Evolutionary conservation across 1,284 basidiomycete species (phyloP).

Genomic region (Ceratobasidium sp.): DNA sequence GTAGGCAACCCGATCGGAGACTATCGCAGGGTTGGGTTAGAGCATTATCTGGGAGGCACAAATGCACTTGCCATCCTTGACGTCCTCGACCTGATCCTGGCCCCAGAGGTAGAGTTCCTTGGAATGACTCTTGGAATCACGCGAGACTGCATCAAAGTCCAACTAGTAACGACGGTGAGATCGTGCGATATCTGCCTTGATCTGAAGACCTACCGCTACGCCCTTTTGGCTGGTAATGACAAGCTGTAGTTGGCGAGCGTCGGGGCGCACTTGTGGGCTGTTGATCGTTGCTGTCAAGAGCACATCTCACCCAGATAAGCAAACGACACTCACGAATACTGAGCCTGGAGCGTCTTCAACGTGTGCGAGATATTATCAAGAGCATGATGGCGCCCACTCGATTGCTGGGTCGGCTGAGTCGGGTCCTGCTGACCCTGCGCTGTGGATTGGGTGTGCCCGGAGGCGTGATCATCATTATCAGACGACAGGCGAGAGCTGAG

Average conservation of each 20-base stretch:
- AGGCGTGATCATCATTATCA: not conserved
- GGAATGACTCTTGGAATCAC: conserved; percentile 75
- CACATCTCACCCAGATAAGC: conserved; percentile 23
- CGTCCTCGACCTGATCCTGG: conserved; percentile 72
- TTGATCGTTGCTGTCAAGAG: conserved; percentile 5
- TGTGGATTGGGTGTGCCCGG: conserved; percentile 14
- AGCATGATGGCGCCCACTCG: conserved; percentile 47
- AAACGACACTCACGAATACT: conserved; percentile 70
- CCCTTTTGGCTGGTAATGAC: conserved; percentile 82
- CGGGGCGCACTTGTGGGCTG: conserved; percentile 47
- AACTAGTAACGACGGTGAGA: conserved; percentile 55
- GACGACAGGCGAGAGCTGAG: conserved; percentile 11
- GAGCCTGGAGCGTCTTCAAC: conserved; percentile 76
- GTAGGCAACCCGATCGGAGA: conserved; percentile 77
- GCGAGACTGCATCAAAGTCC: conserved; percentile 73
- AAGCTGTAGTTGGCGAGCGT: conserved; percentile 50
- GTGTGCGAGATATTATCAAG: conserved; percentile 63
- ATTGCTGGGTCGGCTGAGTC: conserved; percentile 34
- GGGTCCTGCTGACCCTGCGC: not conserved
- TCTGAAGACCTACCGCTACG: conserved; percentile 58
- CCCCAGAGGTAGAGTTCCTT: conserved; percentile 87
- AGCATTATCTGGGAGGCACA: conserved; percentile 47
- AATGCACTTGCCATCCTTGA: conserved; percentile 72
- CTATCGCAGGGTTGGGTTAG: conserved; percentile 26
- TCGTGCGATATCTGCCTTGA: not conserved